Evolutionary conservation across 2,329 filamentous ascomycete genomes (phyloP).

Genomic region (Aureobasidium vineae): DNA sequence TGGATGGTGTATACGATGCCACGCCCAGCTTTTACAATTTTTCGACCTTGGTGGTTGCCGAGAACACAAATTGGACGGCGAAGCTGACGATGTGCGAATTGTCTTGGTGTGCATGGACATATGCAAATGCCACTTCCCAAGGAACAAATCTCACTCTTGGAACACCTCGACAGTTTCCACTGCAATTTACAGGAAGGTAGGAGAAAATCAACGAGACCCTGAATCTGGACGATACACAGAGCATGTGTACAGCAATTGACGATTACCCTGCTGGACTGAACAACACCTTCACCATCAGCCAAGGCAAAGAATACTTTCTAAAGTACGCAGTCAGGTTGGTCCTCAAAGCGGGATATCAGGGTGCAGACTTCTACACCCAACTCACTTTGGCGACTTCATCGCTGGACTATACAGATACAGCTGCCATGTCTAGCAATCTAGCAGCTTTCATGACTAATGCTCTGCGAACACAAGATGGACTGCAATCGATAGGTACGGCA

Average conservation of each 20-base stretch:
- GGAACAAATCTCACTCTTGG: not conserved
- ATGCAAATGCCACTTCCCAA: slow-evolving; percentile 1
- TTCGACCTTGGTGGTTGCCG: slow-evolving; percentile 11
- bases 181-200: slow-evolving; percentile 5
- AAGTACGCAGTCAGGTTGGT: slow-evolving; percentile 14
- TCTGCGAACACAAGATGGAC: slow-evolving; percentile 15
- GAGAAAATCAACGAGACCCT: not conserved
- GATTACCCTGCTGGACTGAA: not conserved
- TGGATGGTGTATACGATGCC: slow-evolving; percentile 15
- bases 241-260: not conserved
- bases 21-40: slow-evolving; percentile 24
- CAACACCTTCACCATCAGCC: slow-evolving; percentile 22
- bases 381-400: slow-evolving; percentile 20
- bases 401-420: slow-evolving; percentile 19
- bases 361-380: slow-evolving; percentile 18
- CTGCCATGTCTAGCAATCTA: slow-evolving; percentile 12
- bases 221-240: slow-evolving; percentile 12
- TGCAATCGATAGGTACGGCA: slow-evolving; percentile 5
- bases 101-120: slow-evolving; percentile 15
- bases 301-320: slow-evolving; percentile 23
- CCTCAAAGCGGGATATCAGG: slow-evolving; percentile 24
- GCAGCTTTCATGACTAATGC: slow-evolving; percentile 22
- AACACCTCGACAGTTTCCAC: not conserved
- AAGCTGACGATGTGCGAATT: slow-evolving; percentile 8
- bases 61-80: slow-evolving; percentile 16